A percentile compares a stretch with the other conserved stretches of the same genome.
These are phyloP conservation scores for Suhomyces pyralidae DNA, from an alignment of 805 yeast species.

Conservation along the genomic window DNA sequence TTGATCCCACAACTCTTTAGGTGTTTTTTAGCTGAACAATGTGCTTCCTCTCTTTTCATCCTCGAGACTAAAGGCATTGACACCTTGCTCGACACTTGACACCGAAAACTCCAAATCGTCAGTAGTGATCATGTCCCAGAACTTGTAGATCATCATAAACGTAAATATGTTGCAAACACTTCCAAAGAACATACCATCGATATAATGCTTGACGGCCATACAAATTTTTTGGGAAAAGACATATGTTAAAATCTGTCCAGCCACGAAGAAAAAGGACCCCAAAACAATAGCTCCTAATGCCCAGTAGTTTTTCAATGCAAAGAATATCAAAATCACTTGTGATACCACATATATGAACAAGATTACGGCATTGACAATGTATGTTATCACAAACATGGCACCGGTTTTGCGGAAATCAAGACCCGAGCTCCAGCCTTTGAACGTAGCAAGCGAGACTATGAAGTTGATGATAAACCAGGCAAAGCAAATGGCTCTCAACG, in stretches of 20 bases:
- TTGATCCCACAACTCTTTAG: no score
- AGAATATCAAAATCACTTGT: constrained; percentile 64
- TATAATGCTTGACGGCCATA: constrained; percentile 70
- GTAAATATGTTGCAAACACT: constrained; percentile 76
- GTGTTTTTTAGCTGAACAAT: constrained; percentile 3
- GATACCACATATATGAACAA: constrained; percentile 60
- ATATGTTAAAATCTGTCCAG: constrained; percentile 77
- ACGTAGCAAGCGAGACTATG: constrained; percentile 66
- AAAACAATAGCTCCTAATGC: constrained; percentile 80
- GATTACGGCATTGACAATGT: constrained; percentile 67
- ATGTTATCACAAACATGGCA: constrained; percentile 68
- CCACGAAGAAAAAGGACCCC: constrained; percentile 68
- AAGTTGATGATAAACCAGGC: constrained; percentile 64
- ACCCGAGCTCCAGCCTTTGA: constrained; percentile 56
- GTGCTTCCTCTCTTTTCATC: constrained; percentile 29
- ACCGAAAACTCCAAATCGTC: constrained; percentile 94
- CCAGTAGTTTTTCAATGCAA: constrained; percentile 78
- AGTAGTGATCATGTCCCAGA: constrained; percentile 93
- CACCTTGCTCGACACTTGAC: constrained; percentile 40
- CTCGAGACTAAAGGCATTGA: constrained; percentile 27
- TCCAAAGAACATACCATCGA: constrained; percentile 87
- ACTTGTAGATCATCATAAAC: constrained; percentile 92
- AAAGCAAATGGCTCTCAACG: constrained; percentile 50
- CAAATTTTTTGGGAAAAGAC: constrained; percentile 69
- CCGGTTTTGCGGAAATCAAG: constrained; percentile 53